A percentile compares a stretch with the other conserved stretches of the same genome.
phyloP scores from a whole-genome alignment of 1,139 yeast genomes.

The Lodderomyces beijingensis region DNA sequence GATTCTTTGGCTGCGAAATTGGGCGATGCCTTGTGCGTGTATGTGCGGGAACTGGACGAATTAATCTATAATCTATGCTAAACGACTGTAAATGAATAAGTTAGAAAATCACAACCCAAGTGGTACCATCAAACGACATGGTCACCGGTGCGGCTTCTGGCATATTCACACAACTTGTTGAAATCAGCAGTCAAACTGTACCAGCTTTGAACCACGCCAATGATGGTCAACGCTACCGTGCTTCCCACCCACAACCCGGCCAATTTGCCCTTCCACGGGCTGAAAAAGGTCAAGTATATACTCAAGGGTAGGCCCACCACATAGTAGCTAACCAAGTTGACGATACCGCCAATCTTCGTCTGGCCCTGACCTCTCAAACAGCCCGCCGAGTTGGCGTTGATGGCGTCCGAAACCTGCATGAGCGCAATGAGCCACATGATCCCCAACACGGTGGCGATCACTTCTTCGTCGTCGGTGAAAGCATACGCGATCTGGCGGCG shows the following conservation, averaged over 20 bases:
- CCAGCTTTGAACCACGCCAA: constrained; percentile 51
- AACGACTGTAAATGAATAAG: too few relatives aligned
- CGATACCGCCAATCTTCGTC: constrained; percentile 56
- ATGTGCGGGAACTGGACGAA: too few relatives aligned
- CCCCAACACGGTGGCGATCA: constrained; percentile 33
- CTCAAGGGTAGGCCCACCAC: constrained; percentile 51
- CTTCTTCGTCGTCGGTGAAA: constrained; percentile 40
- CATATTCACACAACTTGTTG: constrained; percentile 36
- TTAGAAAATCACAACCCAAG: too few relatives aligned
- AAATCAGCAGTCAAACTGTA: constrained; percentile 38
- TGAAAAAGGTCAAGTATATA: constrained; percentile 44
- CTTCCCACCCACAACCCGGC: constrained; percentile 56
- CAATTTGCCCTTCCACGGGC: constrained; percentile 39
- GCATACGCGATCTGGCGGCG: constrained; percentile 32
- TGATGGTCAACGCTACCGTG: constrained; percentile 46
- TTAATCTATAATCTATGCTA: too few relatives aligned
- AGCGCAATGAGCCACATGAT: constrained; percentile 52
- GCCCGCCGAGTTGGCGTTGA: constrained; percentile 59
- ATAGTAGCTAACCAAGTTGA: constrained; percentile 50
- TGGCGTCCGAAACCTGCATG: constrained; percentile 54
- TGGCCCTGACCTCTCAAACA: constrained; percentile 59
- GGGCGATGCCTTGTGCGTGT: too few relatives aligned
- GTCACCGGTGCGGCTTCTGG: constrained; percentile 30
- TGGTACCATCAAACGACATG: background rate
- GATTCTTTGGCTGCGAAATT: too few relatives aligned